These are phyloP conservation scores for Ceratocystis albifundus DNA, from an alignment of 2,329 filamentous ascomycete genomes.

Conservation along the genomic window DNA sequence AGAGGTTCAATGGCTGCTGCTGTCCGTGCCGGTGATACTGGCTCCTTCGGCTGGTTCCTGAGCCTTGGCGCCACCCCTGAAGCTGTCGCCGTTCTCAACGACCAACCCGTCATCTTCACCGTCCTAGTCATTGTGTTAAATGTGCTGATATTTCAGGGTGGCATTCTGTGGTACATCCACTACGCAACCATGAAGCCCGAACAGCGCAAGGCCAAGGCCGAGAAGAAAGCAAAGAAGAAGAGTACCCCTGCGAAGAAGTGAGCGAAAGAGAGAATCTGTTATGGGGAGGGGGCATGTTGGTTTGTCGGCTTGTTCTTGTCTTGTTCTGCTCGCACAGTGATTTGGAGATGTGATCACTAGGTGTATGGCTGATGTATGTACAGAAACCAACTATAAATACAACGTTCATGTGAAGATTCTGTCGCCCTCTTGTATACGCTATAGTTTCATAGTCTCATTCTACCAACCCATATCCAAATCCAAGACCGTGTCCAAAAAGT, in stretches of 20 bases:
- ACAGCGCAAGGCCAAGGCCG: constrained; percentile 44
- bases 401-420: neutral
- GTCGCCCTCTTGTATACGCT: neutral
- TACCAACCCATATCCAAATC: constrained; percentile 13
- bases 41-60: constrained; percentile 46
- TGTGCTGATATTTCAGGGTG: constrained; percentile 36
- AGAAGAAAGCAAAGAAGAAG: constrained; percentile 31
- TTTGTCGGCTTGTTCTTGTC: neutral
- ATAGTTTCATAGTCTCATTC: neutral
- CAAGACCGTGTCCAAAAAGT: constrained; percentile 11
- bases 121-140: constrained; percentile 45
- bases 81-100: constrained; percentile 49
- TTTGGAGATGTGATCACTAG: too few relatives aligned
- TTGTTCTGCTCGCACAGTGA: neutral
- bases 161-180: constrained; percentile 48
- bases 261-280: constrained; percentile 13
- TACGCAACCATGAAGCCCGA: constrained; percentile 49
- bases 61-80: constrained; percentile 46
- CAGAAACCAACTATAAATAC: neutral
- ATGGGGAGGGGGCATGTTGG: neutral
- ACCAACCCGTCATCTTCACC: constrained; percentile 49
- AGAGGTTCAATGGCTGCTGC: constrained; percentile 21
- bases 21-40: constrained; percentile 26
- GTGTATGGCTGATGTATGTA: too few relatives aligned
- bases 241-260: constrained; percentile 18